Percentiles rank a stretch among this genome's conserved stretches.
Evolutionary conservation across 192 early-diverging fungal species (phyloP).

Genomic region (Linnemannia exigua): DNA sequence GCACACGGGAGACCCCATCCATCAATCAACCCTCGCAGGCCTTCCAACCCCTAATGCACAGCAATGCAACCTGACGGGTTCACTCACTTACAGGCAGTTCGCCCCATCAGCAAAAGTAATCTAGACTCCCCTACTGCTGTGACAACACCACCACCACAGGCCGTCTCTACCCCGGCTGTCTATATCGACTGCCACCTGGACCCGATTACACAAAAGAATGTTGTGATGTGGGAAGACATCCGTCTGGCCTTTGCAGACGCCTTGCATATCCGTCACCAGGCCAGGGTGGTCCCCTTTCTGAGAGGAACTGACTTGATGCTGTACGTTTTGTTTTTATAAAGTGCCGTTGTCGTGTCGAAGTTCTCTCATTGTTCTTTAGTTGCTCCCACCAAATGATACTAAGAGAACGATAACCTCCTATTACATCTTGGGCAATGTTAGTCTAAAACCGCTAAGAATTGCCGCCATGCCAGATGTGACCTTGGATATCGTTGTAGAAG

Average conservation of each 20-base stretch:
- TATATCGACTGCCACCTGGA: neutral
- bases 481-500: neutral
- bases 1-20: too few species aligned
- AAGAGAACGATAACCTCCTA: neutral
- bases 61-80: too few species aligned
- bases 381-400: neutral
- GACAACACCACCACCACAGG: too few species aligned
- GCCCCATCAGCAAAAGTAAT: too few species aligned
- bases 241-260: neutral
- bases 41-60: too few species aligned
- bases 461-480: neutral
- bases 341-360: neutral
- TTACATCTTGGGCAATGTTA: neutral
- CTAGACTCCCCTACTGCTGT: too few species aligned
- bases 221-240: neutral
- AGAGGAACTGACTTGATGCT: neutral
- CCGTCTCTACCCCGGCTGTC: neutral
- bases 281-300: neutral
- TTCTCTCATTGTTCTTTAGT: neutral
- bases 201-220: neutral
- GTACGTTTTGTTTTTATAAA: neutral
- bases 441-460: neutral
- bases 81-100: too few species aligned
- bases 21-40: too few species aligned
- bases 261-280: neutral